Evolutionary conservation across 495 filamentous ascomycete species (phyloP), one percentile per base, ranked within the genome.

Genomic region (Penicillium samsonianum): DNA sequence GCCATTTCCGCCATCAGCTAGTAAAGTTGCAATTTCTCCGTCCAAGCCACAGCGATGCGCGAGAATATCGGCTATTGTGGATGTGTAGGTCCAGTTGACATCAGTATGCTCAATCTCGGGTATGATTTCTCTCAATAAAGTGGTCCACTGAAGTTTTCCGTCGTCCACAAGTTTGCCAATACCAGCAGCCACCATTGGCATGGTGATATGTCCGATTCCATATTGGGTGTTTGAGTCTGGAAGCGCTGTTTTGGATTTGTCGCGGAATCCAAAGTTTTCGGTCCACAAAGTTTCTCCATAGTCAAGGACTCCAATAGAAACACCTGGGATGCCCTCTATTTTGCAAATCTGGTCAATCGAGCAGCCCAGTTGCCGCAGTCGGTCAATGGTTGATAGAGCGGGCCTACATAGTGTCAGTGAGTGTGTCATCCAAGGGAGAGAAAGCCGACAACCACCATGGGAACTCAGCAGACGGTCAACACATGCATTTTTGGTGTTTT

Each of bases 121-220:
- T 16, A 50, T n/a, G 19, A 50, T 31, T 10, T 37, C n/a, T 12
- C 19, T 20, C 48, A 50, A 20, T 3, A 22, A 20, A 5, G 48
- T 50, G 9, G 33, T 38, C 48, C 48, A 50, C 11, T 38, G 30
- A 25, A 50, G 14, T 7, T 50, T 50, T 37, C 33, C 33, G n/a
- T 17, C 30, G 0, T 50, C 48, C 17, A 50, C 48, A 6, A 50
- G 31, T 11, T 50, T 50, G 2, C 47, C 47, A 50, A 50, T 14
- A 22, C 47, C 47, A 19, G 47, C 47, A 23, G 47, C 26, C 14
- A 50, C 28, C 47, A 50, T 35, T n/a, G 47, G 37, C 26, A 31
- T 50, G 5, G 47, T 50, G 28, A 50, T 28, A 22, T 28, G 11
- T 19, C 47, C 47, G 19, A 50, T 19, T 35, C 47, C 47, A 7